Conservation (phyloP, 352 stramenopile species). For the Globisporangium nodosum region DNA sequence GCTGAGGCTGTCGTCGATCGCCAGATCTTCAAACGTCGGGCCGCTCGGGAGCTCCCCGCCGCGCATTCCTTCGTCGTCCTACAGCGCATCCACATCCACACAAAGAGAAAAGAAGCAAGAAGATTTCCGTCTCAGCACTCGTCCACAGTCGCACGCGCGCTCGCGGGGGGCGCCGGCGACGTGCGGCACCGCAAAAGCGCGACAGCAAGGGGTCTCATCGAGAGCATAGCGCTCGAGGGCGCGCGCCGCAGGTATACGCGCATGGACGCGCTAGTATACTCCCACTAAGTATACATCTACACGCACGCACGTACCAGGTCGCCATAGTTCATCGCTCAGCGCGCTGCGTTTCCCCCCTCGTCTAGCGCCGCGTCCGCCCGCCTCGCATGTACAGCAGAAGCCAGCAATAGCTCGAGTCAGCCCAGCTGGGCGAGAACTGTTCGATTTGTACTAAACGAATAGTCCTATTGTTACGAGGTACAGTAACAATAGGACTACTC, state of each 20-base stretch:
- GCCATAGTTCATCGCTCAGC: constrained; percentile 1
- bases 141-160: no score
- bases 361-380: constrained; percentile 1
- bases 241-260: not conserved
- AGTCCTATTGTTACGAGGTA: no score
- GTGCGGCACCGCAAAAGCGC: not conserved
- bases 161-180: no score
- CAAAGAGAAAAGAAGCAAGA: not conserved
- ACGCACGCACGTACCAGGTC: constrained; percentile 1
- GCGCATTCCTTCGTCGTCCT: constrained; percentile 20
- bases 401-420: no score
- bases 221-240: no score
- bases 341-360: not conserved
- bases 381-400: constrained; percentile 6
- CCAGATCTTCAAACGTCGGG: constrained; percentile 97
- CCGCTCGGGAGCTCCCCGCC: constrained; percentile 26
- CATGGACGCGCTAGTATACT: not conserved
- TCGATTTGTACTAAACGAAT: no score
- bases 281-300: not conserved
- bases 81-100: not conserved
- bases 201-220: no score
- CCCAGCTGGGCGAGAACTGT: no score
- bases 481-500: no score
- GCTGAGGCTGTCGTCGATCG: constrained; percentile 96
- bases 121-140: not conserved